These are phyloP conservation scores for Musa beccarii DNA, from an alignment of 176 grass and related monocot species.

Conservation along the genomic window DNA sequence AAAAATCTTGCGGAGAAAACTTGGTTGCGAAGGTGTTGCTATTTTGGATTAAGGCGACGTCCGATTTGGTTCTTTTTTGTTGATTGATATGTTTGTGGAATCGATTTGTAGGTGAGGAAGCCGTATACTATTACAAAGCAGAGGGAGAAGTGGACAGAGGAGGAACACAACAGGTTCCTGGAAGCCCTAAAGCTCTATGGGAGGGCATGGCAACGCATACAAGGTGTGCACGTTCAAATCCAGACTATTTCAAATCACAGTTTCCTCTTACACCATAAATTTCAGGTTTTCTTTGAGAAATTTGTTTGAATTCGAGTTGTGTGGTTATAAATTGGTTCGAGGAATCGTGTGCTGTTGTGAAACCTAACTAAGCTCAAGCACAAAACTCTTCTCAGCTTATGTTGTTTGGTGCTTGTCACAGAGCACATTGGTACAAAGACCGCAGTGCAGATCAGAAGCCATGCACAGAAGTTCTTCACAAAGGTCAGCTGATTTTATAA, in stretches of 20 bases:
- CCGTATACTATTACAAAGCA: slow-evolving; percentile 94
- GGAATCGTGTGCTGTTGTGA: too few species aligned
- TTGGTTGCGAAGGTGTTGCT: slow-evolving; percentile 42
- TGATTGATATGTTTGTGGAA: background rate
- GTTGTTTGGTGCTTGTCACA: slow-evolving; percentile 1
- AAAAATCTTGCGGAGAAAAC: slow-evolving; percentile 66
- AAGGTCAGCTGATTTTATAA: background rate
- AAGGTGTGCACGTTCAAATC: slow-evolving; percentile 35
- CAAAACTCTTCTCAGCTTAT: too few species aligned
- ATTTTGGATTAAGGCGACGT: slow-evolving; percentile 28
- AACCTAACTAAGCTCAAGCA: too few species aligned
- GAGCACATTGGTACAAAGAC: slow-evolving; percentile 17
- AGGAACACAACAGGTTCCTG: slow-evolving; percentile 81
- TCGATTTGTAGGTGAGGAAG: slow-evolving; percentile 58
- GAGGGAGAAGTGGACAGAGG: slow-evolving; percentile 89
- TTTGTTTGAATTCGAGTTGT: background rate
- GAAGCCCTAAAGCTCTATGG: slow-evolving; percentile 92
- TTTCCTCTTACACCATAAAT: background rate
- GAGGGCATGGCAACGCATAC: slow-evolving; percentile 91
- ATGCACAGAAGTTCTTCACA: slow-evolving; percentile 15
- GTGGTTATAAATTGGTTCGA: background rate
- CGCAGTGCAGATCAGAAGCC: slow-evolving; percentile 7
- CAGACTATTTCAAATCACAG: background rate
- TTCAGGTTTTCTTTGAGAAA: background rate
- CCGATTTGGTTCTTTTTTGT: background rate